Evolutionary conservation across 164 flowering plant genomes (phyloP), one percentile per base, ranked within the genome.

Genomic region (Warburgia ugandensis): DNA sequence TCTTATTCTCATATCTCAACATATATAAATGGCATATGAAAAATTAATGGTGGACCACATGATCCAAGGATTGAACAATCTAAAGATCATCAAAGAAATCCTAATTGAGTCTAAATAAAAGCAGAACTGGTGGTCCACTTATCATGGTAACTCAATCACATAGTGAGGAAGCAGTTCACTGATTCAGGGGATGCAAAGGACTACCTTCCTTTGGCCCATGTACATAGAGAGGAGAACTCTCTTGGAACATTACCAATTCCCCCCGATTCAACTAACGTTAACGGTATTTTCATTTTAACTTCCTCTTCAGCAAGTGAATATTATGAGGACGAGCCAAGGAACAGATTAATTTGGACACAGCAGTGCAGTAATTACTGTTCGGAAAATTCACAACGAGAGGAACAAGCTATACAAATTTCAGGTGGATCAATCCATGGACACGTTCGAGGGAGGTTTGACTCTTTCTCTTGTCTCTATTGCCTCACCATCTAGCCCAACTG

Each of bases 391-490:
- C n/a, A n/a, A n/a, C n/a, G n/a, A n/a, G n/a, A n/a, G n/a, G n/a
- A n/a, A n/a, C n/a, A n/a, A n/a, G 7, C 11, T 31, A 5, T 11
- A 5, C 7, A 31, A 31, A 31, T 11, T 31, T 31, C 35, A 31
- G 11, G 7, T 31, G 11, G 11, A 31, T 31, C 35, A 11, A 5
- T 31, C 35, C 35, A 5, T 31, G 11, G 11, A 5, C 35, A 5
- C 35, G 11, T 5, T 5, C 35, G 11, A 31, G 40, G 40, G 6
- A 3, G 4, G 40, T 14, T 37, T 12, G 40, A 37, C 40, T 37
- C 40, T 44, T 44, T 29, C 25, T 16, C 1, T 44, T 44, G 48
- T 23, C 48, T 44, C 12, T 29, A 44, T 44, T 44, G 22, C 48
- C 11, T 44, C 28, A 23, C 14, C 48, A 0, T 16, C 26, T 44